A percentile compares a stretch with the other conserved stretches of the same genome.
Evolutionary conservation across 805 yeast species (phyloP).

Genomic region (Starmerella stigmatis): DNA sequence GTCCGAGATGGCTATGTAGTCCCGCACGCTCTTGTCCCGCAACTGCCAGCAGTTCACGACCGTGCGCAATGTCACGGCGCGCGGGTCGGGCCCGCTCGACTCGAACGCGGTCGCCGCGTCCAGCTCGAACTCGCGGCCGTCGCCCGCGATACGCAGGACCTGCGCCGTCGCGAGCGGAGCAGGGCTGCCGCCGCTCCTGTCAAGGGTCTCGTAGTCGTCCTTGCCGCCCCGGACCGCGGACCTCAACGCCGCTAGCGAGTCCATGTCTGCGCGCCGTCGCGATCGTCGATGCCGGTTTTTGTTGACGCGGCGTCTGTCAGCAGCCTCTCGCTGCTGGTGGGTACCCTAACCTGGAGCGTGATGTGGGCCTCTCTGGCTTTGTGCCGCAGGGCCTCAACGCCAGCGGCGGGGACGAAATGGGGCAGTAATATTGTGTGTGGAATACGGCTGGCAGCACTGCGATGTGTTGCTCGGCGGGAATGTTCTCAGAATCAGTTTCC

Average conservation of each 20-base stretch:
- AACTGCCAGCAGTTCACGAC: constrained; percentile 52
- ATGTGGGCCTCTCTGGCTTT: too few relatives aligned
- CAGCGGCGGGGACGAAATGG: too few relatives aligned
- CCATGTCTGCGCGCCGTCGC: constrained; percentile 8
- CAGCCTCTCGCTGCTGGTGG: too few relatives aligned
- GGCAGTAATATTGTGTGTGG: too few relatives aligned
- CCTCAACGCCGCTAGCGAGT: constrained; percentile 15
- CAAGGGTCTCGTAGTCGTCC: constrained; percentile 11
- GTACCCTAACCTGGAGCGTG: too few relatives aligned
- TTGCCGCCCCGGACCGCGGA: constrained; percentile 10
- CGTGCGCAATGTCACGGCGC: constrained; percentile 14
- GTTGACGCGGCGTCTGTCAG: not conserved
- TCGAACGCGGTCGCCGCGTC: constrained; percentile 16
- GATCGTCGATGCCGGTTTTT: not conserved
- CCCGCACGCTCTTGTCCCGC: constrained; percentile 65
- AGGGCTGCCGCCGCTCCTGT: constrained; percentile 2
- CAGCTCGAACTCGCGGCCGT: constrained; percentile 15
- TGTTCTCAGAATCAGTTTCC: too few relatives aligned
- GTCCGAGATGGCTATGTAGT: constrained; percentile 66
- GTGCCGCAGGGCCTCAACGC: too few relatives aligned
- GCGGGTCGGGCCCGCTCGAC: constrained; percentile 14
- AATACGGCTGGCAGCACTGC: too few relatives aligned
- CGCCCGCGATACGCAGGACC: constrained; percentile 1
- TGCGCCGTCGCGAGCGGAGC: constrained; percentile 8
- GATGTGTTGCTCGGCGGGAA: too few relatives aligned